These are phyloP conservation scores for Phylloporus scabripes DNA, from an alignment of 768 basidiomycete genomes.

Conservation along the genomic window DNA sequence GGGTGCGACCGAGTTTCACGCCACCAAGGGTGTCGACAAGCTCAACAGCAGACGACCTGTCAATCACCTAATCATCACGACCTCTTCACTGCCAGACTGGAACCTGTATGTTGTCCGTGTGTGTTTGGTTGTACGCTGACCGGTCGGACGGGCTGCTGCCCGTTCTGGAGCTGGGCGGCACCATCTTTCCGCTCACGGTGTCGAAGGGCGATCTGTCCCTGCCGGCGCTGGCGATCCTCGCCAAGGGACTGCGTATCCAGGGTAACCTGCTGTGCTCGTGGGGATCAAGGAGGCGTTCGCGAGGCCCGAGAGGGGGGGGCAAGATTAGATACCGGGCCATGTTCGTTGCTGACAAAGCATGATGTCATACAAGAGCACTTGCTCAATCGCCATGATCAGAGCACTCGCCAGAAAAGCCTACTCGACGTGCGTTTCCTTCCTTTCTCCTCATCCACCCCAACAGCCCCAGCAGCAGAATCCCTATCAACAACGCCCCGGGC, in stretches of 20 bases:
- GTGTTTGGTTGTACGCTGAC: neutral
- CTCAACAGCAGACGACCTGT: conserved; percentile 27
- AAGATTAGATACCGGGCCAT: conserved; percentile 19
- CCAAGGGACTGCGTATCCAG: conserved; percentile 22
- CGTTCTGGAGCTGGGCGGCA: conserved; percentile 21
- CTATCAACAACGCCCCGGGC: too few relatives aligned
- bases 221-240: conserved; percentile 16
- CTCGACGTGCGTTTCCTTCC: too few relatives aligned
- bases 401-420: too few relatives aligned
- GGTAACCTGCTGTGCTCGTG: conserved; percentile 24
- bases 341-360: too few relatives aligned
- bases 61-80: conserved; percentile 30
- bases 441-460: too few relatives aligned
- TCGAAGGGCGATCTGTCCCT: conserved; percentile 18
- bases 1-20: conserved; percentile 36
- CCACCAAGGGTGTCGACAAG: conserved; percentile 20
- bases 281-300: conserved; percentile 24
- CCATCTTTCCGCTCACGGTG: conserved; percentile 25
- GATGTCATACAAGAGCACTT: neutral
- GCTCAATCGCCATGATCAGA: neutral
- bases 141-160: conserved; percentile 20
- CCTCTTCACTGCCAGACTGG: conserved; percentile 28
- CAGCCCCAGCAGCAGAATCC: too few relatives aligned
- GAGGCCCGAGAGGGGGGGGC: too few relatives aligned
- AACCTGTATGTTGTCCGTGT: conserved; percentile 18